These are phyloP conservation scores for Tricholoma bakamatsutake DNA, from an alignment of 768 basidiomycete species.

Conservation along the genomic window DNA sequence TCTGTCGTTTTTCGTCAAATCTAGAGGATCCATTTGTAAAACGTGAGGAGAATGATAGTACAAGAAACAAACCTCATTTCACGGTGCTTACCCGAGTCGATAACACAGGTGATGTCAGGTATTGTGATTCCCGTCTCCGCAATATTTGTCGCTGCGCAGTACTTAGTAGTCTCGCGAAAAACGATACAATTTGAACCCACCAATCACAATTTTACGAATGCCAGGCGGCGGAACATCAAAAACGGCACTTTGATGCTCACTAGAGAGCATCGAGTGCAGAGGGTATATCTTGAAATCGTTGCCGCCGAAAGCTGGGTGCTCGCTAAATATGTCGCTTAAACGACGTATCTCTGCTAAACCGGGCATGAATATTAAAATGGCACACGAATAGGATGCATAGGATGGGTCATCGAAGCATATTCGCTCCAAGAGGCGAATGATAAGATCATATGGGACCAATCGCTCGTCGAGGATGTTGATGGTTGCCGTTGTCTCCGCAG, in stretches of 20 bases:
- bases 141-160: slow-evolving; percentile 71
- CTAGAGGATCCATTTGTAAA: slow-evolving; percentile 27
- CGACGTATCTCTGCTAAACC: slow-evolving; percentile 91
- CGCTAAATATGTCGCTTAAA: slow-evolving; percentile 72
- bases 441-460: slow-evolving; percentile 86
- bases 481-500: slow-evolving; percentile 63
- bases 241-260: slow-evolving; percentile 84
- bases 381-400: slow-evolving; percentile 59
- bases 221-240: slow-evolving; percentile 83
- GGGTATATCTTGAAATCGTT: slow-evolving; percentile 72
- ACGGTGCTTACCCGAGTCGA: slow-evolving; percentile 89
- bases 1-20: slow-evolving; percentile 96
- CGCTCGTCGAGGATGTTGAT: slow-evolving; percentile 86
- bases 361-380: slow-evolving; percentile 90
- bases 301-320: slow-evolving; percentile 68
- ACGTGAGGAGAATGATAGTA: not conserved
- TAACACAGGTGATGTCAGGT: slow-evolving; percentile 94
- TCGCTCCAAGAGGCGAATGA: slow-evolving; percentile 74
- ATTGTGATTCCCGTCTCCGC: slow-evolving; percentile 98
- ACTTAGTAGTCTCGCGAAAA: not conserved
- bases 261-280: slow-evolving; percentile 89
- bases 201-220: slow-evolving; percentile 89
- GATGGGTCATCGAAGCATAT: slow-evolving; percentile 66
- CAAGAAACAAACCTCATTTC: slow-evolving; percentile 67
- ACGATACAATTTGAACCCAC: slow-evolving; percentile 33